Evolutionary conservation across 116 monocot genomes (phyloP).

Genomic region (Papilionanthe hybrid): DNA sequence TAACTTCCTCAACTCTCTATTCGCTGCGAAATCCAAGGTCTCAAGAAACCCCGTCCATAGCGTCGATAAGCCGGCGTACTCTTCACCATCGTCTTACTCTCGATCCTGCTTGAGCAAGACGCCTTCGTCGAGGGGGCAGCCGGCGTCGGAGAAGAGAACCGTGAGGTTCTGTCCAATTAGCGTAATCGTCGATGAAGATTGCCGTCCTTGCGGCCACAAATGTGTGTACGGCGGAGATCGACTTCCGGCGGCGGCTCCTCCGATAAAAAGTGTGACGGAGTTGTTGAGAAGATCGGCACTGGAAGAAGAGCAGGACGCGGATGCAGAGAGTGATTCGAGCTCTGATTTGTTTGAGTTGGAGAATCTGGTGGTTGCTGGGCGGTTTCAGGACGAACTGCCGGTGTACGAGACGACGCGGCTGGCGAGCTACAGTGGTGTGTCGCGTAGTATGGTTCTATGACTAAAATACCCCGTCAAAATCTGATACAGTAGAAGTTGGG

Average conservation of each 20-base stretch:
- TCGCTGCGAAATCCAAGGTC: constrained; percentile 3
- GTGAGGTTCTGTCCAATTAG: constrained; percentile 44
- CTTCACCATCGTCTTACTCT: constrained; percentile 24
- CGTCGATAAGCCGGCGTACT: constrained; percentile 7
- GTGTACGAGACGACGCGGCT: constrained; percentile 40
- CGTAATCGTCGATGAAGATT: constrained; percentile 33
- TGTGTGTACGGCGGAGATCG: constrained; percentile 11
- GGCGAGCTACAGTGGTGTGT: not conserved
- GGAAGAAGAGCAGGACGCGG: constrained; percentile 27
- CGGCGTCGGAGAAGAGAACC: constrained; percentile 12
- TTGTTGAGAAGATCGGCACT: not conserved
- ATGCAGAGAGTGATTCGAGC: constrained; percentile 36
- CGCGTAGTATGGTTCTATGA: not conserved
- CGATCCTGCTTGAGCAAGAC: constrained; percentile 15
- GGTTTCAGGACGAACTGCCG: constrained; percentile 35
- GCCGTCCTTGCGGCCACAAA: constrained; percentile 19
- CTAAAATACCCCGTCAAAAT: not conserved
- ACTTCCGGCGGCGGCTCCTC: constrained; percentile 6
- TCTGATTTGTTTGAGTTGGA: constrained; percentile 65
- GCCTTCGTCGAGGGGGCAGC: constrained; percentile 1
- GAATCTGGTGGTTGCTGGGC: constrained; percentile 30
- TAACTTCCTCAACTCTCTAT: constrained; percentile 14
- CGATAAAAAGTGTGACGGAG: not conserved
- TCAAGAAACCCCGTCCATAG: not conserved
- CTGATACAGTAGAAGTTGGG: too few species aligned